Conservation (phyloP, 148 eudicot genomes). For the Spergularia bocconei region DNA sequence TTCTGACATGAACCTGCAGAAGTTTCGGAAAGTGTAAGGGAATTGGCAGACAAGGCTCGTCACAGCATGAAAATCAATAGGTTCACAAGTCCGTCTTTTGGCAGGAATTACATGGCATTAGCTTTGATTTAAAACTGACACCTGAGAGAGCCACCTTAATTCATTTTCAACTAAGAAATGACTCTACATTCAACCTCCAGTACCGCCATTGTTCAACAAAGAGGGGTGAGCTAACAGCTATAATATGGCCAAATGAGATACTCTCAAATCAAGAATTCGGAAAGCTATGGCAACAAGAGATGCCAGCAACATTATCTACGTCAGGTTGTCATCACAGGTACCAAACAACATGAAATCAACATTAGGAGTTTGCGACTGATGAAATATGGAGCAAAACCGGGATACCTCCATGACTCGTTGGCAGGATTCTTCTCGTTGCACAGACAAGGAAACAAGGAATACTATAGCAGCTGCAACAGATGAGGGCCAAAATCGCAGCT, state of each 20-base stretch:
- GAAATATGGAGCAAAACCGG: neutral
- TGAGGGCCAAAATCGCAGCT: conserved; percentile 86
- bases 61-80: neutral
- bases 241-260: neutral
- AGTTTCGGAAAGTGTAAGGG: conserved; percentile 2
- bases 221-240: neutral
- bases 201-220: too few species aligned
- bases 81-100: neutral
- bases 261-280: neutral
- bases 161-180: too few species aligned
- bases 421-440: conserved; percentile 53
- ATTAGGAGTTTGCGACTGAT: neutral
- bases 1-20: conserved; percentile 59
- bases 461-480: conserved; percentile 90
- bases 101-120: neutral
- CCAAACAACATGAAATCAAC: neutral
- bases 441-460: conserved; percentile 57
- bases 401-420: conserved; percentile 58
- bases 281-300: neutral
- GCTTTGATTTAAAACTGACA: neutral
- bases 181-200: too few species aligned
- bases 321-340: neutral
- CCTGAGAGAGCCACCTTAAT: too few species aligned
- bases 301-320: neutral
- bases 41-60: neutral